Evolutionary conservation across 2,329 filamentous ascomycete genomes (phyloP), one percentile per base, ranked within the genome.

Genomic region (Emericellopsis atlantica): DNA sequence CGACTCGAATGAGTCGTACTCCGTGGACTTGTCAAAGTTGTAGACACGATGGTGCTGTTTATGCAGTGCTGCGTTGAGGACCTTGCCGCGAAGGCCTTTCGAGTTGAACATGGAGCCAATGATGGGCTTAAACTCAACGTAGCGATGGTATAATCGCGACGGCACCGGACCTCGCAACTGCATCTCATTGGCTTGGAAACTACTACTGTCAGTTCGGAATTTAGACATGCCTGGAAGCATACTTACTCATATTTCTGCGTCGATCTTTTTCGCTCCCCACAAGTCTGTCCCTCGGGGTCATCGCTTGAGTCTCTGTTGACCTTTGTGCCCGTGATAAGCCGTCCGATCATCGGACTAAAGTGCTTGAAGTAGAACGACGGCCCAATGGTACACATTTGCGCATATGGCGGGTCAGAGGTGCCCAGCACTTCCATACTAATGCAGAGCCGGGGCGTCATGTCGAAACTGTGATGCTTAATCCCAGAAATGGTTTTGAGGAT

Each of bases 111-210:
- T 93, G 47, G 79, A 76, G 39, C 84, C 85, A 41, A 96, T 84
- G 53, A 95, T 86, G 22, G 89, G 88, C 43, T 79, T 83, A 61
- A 95, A 95, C 57, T 94, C 89, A 43, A 95, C 89, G 54, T 84
- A 96, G 49, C 88, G 83, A 57, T 95, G 89, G 58, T 95, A 95
- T 29, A 96, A 68, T 46, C 79, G 69, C 2, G 76, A 66, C 0
- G 90, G 89, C 0, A 92, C 81, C 0, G 90, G 90, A 0, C 90
- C 90, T 36, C 74, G 70, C 7, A 96, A 72, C 57, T 95, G 90
- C 53, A 95, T 79, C 58, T 95, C 84, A 56, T 87, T 89, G 32
- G 90, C 85, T 69, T 95, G 89, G 61, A 96, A 96, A 59, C 84
- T 89, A 52, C 12, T 32, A 29, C 22, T 6, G 22, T 43, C 9